Evolutionary conservation across 371 early-diverging fungal genomes (phyloP).

Genomic region (Zopfochytrium polystomum): DNA sequence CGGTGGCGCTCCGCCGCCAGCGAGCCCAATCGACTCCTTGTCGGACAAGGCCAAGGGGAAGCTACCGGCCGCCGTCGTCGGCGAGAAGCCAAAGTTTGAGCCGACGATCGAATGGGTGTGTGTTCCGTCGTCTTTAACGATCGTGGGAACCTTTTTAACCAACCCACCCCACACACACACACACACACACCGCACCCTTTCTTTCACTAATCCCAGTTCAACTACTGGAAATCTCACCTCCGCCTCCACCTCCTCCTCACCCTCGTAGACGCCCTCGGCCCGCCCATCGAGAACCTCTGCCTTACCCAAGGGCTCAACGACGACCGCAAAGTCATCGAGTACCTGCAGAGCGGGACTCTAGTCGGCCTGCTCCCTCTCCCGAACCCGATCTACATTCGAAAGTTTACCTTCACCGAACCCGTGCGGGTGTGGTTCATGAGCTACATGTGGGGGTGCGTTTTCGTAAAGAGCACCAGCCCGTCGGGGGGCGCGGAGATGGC

Average conservation of each 20-base stretch:
- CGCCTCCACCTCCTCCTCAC: too few relatives aligned
- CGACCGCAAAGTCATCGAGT: conserved; percentile 41
- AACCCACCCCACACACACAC: too few relatives aligned
- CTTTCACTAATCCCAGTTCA: conserved; percentile 32
- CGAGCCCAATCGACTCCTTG: background rate
- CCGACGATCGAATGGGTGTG: conserved; percentile 7
- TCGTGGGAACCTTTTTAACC: background rate
- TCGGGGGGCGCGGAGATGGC: conserved; percentile 32
- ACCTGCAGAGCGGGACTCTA: conserved; percentile 38
- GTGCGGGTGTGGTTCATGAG: conserved; percentile 46
- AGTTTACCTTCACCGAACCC: conserved; percentile 36
- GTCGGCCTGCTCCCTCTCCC: conserved; percentile 51
- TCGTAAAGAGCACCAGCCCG: conserved; percentile 32
- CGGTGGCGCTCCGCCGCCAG: background rate
- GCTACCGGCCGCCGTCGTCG: conserved; percentile 51
- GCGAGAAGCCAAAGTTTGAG: too few relatives aligned
- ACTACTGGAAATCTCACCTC: too few relatives aligned
- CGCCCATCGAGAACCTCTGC: conserved; percentile 57
- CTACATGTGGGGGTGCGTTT: conserved; percentile 47
- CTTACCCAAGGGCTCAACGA: conserved; percentile 41
- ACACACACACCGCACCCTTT: too few relatives aligned
- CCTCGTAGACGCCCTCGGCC: too few relatives aligned
- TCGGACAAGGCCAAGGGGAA: conserved; percentile 66
- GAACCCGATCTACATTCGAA: conserved; percentile 39
- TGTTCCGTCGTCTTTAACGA: background rate